Evolutionary conservation across 2,329 filamentous ascomycete genomes (phyloP).

Genomic region (Fusarium siculi): DNA sequence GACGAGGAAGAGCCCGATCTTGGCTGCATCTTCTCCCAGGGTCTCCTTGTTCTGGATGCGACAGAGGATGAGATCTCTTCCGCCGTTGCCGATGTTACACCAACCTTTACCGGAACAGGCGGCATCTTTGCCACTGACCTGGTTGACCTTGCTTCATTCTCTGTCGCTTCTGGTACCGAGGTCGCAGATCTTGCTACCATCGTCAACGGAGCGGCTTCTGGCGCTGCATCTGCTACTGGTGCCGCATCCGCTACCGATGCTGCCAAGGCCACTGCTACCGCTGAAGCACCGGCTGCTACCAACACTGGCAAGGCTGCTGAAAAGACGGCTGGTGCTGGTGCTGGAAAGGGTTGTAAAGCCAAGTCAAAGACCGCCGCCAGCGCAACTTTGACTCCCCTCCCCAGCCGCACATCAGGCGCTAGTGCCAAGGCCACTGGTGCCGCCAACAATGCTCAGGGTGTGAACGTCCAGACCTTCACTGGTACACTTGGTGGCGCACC

Average conservation of each 20-base stretch:
- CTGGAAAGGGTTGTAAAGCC: not conserved
- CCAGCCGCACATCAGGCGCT: not conserved
- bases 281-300: not conserved
- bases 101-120: slow-evolving; percentile 12
- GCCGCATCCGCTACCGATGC: not conserved
- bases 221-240: not conserved
- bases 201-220: not conserved
- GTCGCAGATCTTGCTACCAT: slow-evolving; percentile 15
- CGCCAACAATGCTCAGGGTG: not conserved
- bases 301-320: not conserved
- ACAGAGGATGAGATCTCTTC: slow-evolving; percentile 11
- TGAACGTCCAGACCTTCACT: not conserved
- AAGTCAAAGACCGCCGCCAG: not conserved
- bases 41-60: slow-evolving; percentile 2
- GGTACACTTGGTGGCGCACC: not conserved
- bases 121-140: slow-evolving; percentile 7
- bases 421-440: not conserved
- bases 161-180: not conserved
- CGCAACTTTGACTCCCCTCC: not conserved
- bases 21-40: slow-evolving; percentile 7
- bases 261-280: not conserved
- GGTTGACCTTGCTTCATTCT: not conserved
- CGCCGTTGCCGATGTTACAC: not conserved
- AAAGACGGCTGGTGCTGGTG: not conserved
- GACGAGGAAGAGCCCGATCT: slow-evolving; percentile 11